These are phyloP conservation scores for Leccinum longicurvipes DNA, from an alignment of 768 basidiomycete genomes.

Conservation along the genomic window DNA sequence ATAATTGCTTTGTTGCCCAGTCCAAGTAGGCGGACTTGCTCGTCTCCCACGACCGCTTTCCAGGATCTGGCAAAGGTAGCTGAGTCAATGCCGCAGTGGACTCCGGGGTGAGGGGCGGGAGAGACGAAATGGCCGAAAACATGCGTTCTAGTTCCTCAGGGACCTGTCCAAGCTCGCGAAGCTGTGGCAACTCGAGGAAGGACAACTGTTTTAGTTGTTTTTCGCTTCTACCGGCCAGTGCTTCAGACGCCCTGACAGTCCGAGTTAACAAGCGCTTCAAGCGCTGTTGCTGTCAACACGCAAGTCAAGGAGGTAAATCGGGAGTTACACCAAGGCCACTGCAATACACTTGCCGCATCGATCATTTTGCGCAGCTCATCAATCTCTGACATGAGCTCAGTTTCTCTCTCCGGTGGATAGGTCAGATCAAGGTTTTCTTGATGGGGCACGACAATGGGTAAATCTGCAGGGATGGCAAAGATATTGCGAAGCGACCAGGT, in stretches of 20 bases:
- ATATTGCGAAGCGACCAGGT: constrained; percentile 88
- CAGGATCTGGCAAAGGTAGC: constrained; percentile 43
- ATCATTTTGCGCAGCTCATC: constrained; percentile 64
- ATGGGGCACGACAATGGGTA: constrained; percentile 73
- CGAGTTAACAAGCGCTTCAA: constrained; percentile 54
- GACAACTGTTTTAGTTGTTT: constrained; percentile 40
- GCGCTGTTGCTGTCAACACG: constrained; percentile 55
- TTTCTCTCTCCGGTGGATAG: constrained; percentile 52
- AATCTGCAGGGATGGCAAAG: constrained; percentile 67
- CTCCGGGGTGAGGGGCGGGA: constrained; percentile 45
- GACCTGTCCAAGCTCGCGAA: constrained; percentile 35
- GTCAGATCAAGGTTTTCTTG: constrained; percentile 71
- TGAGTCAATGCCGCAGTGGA: constrained; percentile 35
- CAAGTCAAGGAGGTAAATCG: constrained; percentile 8
- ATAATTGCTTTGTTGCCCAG: constrained; percentile 66
- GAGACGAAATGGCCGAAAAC: constrained; percentile 46
- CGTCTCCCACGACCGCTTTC: constrained; percentile 77
- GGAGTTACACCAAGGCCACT: not conserved
- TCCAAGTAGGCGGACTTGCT: constrained; percentile 70
- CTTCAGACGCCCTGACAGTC: constrained; percentile 46
- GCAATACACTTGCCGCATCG: constrained; percentile 54
- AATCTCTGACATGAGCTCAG: constrained; percentile 62
- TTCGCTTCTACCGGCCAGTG: constrained; percentile 46
- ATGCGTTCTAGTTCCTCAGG: constrained; percentile 41
- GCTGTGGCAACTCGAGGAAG: constrained; percentile 43